A percentile compares a stretch with the other conserved stretches of the same genome.
phyloP scores from a whole-genome alignment of 2,329 filamentous ascomycete genomes.

The Fusarium pininemorale region DNA sequence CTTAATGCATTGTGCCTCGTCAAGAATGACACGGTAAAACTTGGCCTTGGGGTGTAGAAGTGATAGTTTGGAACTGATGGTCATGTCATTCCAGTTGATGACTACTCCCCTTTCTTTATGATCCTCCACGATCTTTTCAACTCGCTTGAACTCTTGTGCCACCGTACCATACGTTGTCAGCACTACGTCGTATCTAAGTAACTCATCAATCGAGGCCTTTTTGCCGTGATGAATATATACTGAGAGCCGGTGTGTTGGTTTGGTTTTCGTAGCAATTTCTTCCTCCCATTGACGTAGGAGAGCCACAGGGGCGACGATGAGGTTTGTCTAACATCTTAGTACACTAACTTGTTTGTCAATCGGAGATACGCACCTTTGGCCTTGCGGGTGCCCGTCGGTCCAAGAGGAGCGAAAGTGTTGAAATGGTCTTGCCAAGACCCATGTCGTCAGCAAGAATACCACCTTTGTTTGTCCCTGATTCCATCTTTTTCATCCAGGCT shows the following conservation, averaged over 20 bases:
- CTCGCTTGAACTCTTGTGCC: conserved; percentile 67
- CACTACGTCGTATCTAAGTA: conserved; percentile 78
- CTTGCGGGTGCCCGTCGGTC: conserved; percentile 65
- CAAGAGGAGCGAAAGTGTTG: conserved; percentile 80
- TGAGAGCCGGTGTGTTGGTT: conserved; percentile 64
- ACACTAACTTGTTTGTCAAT: not conserved
- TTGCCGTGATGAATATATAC: conserved; percentile 78
- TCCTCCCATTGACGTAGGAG: conserved; percentile 85
- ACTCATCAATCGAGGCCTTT: conserved; percentile 67
- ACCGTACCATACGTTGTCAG: conserved; percentile 90
- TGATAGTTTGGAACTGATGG: conserved; percentile 55
- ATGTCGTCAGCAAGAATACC: conserved; percentile 94
- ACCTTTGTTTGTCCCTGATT: conserved; percentile 80
- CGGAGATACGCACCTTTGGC: conserved; percentile 44
- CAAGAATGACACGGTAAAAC: conserved; percentile 84
- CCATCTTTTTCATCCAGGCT: conserved; percentile 85
- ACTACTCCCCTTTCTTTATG: conserved; percentile 48
- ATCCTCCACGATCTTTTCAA: conserved; percentile 62
- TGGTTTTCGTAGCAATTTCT: conserved; percentile 78
- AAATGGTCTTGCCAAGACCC: conserved; percentile 91
- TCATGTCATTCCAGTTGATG: conserved; percentile 50
- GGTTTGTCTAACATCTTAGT: conserved; percentile 70
- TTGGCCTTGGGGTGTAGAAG: conserved; percentile 69
- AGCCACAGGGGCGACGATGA: conserved; percentile 83
- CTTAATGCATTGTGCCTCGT: conserved; percentile 86